Evolutionary conservation across 345 rosid species (phyloP).

Genomic region (Raphanus raphanistrum): DNA sequence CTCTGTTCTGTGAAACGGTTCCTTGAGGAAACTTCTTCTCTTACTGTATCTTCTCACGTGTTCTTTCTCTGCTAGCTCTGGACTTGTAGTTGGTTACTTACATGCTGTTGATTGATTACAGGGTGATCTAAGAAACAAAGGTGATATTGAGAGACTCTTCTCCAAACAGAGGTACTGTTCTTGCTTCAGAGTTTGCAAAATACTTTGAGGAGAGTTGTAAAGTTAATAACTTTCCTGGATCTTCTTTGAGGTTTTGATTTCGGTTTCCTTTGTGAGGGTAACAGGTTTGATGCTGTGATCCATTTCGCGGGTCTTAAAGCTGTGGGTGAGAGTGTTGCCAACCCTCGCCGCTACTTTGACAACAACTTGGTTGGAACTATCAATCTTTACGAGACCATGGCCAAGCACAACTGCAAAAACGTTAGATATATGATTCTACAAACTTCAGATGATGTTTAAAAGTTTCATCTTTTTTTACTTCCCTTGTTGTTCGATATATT

Average conservation of each 20-base stretch:
- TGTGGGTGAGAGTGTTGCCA: conserved; percentile 77
- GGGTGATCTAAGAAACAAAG: neutral
- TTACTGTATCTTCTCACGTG: neutral
- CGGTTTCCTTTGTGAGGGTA: neutral
- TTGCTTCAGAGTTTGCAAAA: neutral
- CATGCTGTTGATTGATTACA: neutral
- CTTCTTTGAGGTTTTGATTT: neutral
- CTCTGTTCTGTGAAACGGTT: conserved; percentile 8
- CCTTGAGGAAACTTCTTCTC: neutral
- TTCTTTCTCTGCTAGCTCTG: neutral
- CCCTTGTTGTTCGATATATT: no score
- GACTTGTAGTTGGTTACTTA: neutral
- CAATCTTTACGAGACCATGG: conserved; percentile 70
- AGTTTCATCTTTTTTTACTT: neutral
- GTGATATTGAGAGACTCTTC: neutral
- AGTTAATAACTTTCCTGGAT: conserved; percentile 7
- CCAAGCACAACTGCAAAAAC: conserved; percentile 72
- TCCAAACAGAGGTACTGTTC: neutral
- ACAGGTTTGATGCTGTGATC: conserved; percentile 87
- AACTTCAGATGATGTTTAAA: no score
- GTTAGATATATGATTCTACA: no score
- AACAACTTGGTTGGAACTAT: conserved; percentile 76
- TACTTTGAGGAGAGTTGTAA: neutral
- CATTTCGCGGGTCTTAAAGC: conserved; percentile 96
- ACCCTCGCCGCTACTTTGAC: conserved; percentile 84